Evolutionary conservation across 2,329 filamentous ascomycete species (phyloP).

Genomic region (Xylaria sp.): DNA sequence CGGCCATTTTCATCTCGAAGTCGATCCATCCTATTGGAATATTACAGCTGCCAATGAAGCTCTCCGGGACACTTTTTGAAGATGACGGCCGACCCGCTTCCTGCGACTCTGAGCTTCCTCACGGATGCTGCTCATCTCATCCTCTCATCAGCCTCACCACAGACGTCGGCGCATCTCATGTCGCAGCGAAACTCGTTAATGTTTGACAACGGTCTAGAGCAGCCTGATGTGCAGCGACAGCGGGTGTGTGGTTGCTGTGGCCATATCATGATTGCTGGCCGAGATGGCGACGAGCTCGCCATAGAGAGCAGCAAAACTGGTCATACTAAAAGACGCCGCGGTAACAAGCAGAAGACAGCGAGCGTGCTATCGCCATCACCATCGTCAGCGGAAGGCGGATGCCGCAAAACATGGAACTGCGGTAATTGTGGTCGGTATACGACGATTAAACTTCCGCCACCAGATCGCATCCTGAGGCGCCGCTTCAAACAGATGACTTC

Average conservation of each 20-base stretch:
- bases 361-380: background rate
- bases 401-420: constrained; percentile 58
- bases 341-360: constrained; percentile 6
- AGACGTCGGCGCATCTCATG: constrained; percentile 70
- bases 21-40: background rate
- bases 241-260: constrained; percentile 70
- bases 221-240: constrained; percentile 62
- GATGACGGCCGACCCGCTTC: constrained; percentile 44
- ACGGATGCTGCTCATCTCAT: constrained; percentile 71
- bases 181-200: constrained; percentile 62
- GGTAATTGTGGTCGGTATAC: constrained; percentile 59
- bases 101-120: constrained; percentile 56
- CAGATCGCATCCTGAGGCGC: constrained; percentile 46
- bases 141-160: constrained; percentile 62
- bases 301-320: constrained; percentile 57
- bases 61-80: background rate
- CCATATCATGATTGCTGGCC: constrained; percentile 67
- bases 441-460: constrained; percentile 54
- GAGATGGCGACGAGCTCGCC: constrained; percentile 55
- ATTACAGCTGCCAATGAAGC: background rate
- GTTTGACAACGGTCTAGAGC: constrained; percentile 57
- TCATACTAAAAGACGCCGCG: constrained; percentile 54
- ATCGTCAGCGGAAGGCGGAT: constrained; percentile 18
- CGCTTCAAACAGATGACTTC: constrained; percentile 43
- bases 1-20: background rate